phyloP scores from a whole-genome alignment of 2,329 filamentous ascomycete species.

The Aspergillus fumigatiaffinis region DNA sequence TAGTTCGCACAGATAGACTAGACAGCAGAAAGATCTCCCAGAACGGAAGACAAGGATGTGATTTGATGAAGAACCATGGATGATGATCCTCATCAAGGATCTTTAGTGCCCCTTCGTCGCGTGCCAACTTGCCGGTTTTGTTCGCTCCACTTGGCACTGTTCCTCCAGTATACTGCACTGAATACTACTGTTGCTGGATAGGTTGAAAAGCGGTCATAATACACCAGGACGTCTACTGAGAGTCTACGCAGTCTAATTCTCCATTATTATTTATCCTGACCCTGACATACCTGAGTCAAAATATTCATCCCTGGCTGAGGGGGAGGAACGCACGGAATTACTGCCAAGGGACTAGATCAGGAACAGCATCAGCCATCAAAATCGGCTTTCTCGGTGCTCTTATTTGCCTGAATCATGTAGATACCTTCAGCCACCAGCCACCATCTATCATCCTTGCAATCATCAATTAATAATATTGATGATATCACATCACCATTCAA shows the following conservation, averaged over 20 bases:
- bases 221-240: not conserved
- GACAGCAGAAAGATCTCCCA: not conserved
- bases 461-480: not conserved
- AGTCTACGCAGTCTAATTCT: accelerated
- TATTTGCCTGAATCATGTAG: no score
- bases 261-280: not conserved
- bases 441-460: no score
- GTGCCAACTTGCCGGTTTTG: not conserved
- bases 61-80: not conserved
- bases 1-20: no score
- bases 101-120: not conserved
- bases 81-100: not conserved
- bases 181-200: no score
- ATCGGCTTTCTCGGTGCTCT: not conserved
- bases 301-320: not conserved
- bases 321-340: not conserved
- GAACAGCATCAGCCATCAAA: not conserved
- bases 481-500: no score
- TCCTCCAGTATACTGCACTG: no score
- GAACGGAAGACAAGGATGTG: not conserved
- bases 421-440: no score
- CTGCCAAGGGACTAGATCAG: not conserved
- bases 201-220: not conserved
- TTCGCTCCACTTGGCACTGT: not conserved
- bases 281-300: not conserved